A percentile compares a stretch with the other conserved stretches of the same genome.
Conservation (phyloP, 805 yeast species). For the Lipomyces orientalis region DNA sequence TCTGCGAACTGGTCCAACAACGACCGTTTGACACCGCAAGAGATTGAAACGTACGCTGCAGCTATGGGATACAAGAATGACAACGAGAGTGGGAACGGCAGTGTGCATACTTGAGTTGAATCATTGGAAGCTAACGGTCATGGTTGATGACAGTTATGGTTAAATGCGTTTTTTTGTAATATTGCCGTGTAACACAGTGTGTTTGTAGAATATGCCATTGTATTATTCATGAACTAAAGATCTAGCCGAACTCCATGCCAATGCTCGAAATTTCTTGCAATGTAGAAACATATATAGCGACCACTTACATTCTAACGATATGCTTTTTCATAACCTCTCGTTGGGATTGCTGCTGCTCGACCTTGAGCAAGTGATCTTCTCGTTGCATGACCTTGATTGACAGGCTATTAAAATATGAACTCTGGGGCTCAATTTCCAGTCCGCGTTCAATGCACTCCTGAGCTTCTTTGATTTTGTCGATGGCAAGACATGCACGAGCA, state of each 20-base stretch:
- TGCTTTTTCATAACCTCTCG: constrained; percentile 46
- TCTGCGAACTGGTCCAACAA: constrained; percentile 57
- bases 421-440: constrained; percentile 61
- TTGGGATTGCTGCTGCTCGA: constrained; percentile 46
- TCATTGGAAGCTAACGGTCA: neutral
- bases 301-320: constrained; percentile 22
- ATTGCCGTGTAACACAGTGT: neutral
- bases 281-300: neutral
- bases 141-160: neutral
- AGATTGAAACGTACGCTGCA: constrained; percentile 55
- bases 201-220: neutral
- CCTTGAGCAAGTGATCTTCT: constrained; percentile 44
- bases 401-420: constrained; percentile 59
- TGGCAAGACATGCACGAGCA: constrained; percentile 74
- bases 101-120: neutral
- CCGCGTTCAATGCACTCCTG: constrained; percentile 70
- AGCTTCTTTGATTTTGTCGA: constrained; percentile 76
- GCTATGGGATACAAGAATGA: constrained; percentile 51
- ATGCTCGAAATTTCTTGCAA: neutral
- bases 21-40: constrained; percentile 54
- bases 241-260: neutral
- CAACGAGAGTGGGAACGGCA: constrained; percentile 3
- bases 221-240: neutral
- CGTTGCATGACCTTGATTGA: constrained; percentile 51
- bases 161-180: constrained; percentile 2